Base-by-base conservation (phyloP, 306 rosid genomes). In the Gastrolobium bilobum region DNA sequence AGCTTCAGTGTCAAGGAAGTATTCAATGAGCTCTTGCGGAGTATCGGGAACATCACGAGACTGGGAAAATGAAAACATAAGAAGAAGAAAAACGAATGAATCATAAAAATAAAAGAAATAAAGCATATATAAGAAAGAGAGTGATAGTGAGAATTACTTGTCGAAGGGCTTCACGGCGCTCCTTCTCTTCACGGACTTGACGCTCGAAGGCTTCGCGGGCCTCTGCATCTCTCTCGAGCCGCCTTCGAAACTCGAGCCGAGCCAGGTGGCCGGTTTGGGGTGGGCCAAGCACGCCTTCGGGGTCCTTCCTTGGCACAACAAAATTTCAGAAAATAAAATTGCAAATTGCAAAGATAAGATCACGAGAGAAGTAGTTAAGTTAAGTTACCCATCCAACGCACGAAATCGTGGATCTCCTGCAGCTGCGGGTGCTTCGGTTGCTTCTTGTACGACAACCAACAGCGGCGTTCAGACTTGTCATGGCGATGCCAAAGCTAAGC, bases 1-100 rank as follows among this genome's bases (percentile, higher is more conserved):
- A 73, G 99, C 96, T 83, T 95, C 99, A 4, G 98, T 95, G 76
- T 95, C 91, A 37, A 95, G 93, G 54, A 95, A 85, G 87, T 91
- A 95, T 71, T 95, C 98, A 37, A 92, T 71, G 10, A 95, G 86
- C 29, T 81, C 93, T 47, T 82, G 79, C 0, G 88, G 86, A 47
- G 85, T 80, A 54, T 86, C 93, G 6, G 99, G 99, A 70, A 74
- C 75, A 68, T 47, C 67, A 56, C 98, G 94, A 60, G 98, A 91
- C 98, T 82, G 30, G 29, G 47, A 0, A 46, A 65, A 64, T 14
- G 33, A 33, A 46, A 7, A 60, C 26, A 20, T 20, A 20, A 20
- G 35, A 6, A 65, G 39, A 11, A 73, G 54, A 57, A 43, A 20
- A 34, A 47, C 0, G 1, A 34, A 73, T 7, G 43, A 79, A 6